phyloP scores from a whole-genome alignment of 2,329 filamentous ascomycete genomes.

The Cladophialophora psammophila region DNA sequence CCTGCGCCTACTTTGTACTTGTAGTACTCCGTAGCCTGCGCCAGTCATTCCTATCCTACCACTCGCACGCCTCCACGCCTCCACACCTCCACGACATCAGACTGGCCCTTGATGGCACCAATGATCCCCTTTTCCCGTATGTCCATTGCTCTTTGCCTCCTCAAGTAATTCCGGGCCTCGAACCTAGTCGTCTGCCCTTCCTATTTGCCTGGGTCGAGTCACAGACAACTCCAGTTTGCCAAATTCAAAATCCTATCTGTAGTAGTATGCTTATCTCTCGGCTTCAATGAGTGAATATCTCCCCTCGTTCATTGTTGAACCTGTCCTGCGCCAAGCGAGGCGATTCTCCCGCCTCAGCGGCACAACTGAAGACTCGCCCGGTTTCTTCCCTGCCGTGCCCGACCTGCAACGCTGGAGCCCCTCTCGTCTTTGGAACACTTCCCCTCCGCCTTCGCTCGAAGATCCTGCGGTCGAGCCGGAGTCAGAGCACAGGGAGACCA shows the following conservation, averaged over 20 bases:
- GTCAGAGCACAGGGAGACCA: conserved; percentile 36
- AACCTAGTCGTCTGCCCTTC: conserved; percentile 17
- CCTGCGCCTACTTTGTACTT: no score
- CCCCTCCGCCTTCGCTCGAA: conserved; percentile 33
- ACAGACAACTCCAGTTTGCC: neutral
- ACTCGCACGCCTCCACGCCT: neutral
- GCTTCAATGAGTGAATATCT: conserved; percentile 54
- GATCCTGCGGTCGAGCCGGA: conserved; percentile 31
- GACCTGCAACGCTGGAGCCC: conserved; percentile 40
- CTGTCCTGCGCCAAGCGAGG: conserved; percentile 52
- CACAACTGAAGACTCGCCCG: conserved; percentile 38
- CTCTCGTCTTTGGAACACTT: conserved; percentile 38
- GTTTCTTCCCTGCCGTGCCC: conserved; percentile 39
- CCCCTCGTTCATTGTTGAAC: conserved; percentile 53
- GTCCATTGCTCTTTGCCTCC: conserved; percentile 1
- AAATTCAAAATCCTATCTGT: conserved; percentile 5
- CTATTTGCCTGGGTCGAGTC: conserved; percentile 1
- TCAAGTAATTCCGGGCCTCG: neutral
- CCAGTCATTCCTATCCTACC: neutral
- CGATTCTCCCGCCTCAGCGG: conserved; percentile 47
- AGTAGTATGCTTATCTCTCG: conserved; percentile 25
- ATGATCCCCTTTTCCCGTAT: conserved; percentile 20
- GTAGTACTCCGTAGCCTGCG: neutral
- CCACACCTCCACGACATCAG: conserved; percentile 22
- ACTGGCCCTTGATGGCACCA: conserved; percentile 1